Evolutionary conservation across 257 asterid species (phyloP).

Genomic region (Ajuga chamaepitys): DNA sequence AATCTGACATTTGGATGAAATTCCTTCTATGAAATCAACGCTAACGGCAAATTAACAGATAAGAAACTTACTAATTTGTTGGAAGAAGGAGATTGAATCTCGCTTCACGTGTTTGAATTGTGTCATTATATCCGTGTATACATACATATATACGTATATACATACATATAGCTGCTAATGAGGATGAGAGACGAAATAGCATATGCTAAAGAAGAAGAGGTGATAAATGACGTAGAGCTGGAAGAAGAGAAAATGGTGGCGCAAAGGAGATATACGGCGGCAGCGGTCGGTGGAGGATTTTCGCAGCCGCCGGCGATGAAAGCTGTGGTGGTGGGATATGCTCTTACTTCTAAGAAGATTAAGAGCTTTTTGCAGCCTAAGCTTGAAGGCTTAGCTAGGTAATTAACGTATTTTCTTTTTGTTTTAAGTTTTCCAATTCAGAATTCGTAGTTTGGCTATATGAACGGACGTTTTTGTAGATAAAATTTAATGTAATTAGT

Average conservation of each 20-base stretch:
- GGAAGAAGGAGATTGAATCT: constrained; percentile 18
- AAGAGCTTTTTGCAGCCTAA: constrained; percentile 93
- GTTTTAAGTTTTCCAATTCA: not conserved
- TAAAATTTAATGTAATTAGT: not conserved
- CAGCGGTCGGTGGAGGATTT: constrained; percentile 34
- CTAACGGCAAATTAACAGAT: not conserved
- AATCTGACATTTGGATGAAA: constrained; percentile 7
- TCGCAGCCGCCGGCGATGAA: constrained; percentile 25
- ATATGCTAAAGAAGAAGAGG: constrained; percentile 19
- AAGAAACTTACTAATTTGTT: not conserved
- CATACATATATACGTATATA: not conserved
- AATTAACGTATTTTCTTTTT: not conserved
- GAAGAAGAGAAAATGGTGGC: constrained; percentile 36
- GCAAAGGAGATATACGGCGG: constrained; percentile 29
- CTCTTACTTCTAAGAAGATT: constrained; percentile 83
- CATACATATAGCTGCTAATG: constrained; percentile 15
- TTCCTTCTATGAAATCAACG: constrained; percentile 5
- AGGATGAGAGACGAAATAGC: constrained; percentile 38
- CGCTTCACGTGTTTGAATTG: constrained; percentile 7
- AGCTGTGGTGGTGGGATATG: constrained; percentile 79
- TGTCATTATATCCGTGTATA: not conserved
- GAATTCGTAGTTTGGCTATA: not conserved
- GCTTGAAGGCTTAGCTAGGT: constrained; percentile 80
- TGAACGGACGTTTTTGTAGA: not conserved
- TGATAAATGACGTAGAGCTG: constrained; percentile 24